These are phyloP conservation scores for Pythium rhizo-oryzae DNA, from an alignment of 352 stramenopile genomes.

Conservation along the genomic window DNA sequence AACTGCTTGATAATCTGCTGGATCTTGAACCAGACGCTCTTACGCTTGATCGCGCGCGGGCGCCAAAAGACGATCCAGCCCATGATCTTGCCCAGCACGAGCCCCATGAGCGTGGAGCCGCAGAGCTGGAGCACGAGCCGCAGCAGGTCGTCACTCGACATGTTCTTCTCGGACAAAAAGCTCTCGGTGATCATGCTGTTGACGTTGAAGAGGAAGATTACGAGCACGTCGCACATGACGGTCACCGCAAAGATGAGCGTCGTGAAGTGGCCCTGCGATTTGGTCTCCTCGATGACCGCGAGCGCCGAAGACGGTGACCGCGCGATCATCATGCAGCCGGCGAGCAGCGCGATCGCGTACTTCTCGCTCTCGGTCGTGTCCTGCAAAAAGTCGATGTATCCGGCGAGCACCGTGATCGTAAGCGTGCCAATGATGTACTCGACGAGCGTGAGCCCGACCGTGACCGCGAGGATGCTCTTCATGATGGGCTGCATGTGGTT, in stretches of 20 bases:
- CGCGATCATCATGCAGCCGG: slow-evolving; percentile 75
- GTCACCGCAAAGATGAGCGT: slow-evolving; percentile 70
- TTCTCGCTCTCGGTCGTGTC: slow-evolving; percentile 59
- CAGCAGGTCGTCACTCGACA: slow-evolving; percentile 38
- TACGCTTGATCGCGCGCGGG: slow-evolving; percentile 52
- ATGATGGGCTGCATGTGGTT: slow-evolving; percentile 63
- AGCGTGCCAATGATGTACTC: slow-evolving; percentile 71
- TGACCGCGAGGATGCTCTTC: slow-evolving; percentile 56
- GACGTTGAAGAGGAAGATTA: slow-evolving; percentile 77
- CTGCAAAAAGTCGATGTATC: slow-evolving; percentile 67
- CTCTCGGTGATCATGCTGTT: slow-evolving; percentile 73
- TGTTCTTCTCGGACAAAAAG: slow-evolving; percentile 58
- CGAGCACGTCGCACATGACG: slow-evolving; percentile 70
- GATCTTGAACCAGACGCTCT: slow-evolving; percentile 44
- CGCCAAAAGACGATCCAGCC: slow-evolving; percentile 58
- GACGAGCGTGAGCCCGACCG: slow-evolving; percentile 50
- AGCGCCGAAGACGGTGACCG: slow-evolving; percentile 66
- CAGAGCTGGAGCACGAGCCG: slow-evolving; percentile 48
- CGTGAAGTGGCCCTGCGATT: slow-evolving; percentile 67
- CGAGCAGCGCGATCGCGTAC: slow-evolving; percentile 62
- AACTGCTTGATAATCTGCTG: slow-evolving; percentile 56
- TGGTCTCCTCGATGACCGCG: slow-evolving; percentile 69
- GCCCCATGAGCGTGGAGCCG: slow-evolving; percentile 49
- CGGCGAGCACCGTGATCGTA: slow-evolving; percentile 58
- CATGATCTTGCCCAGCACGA: slow-evolving; percentile 58